phyloP scores from a whole-genome alignment of 495 filamentous ascomycete species.

The Penicillium argentinense region DNA sequence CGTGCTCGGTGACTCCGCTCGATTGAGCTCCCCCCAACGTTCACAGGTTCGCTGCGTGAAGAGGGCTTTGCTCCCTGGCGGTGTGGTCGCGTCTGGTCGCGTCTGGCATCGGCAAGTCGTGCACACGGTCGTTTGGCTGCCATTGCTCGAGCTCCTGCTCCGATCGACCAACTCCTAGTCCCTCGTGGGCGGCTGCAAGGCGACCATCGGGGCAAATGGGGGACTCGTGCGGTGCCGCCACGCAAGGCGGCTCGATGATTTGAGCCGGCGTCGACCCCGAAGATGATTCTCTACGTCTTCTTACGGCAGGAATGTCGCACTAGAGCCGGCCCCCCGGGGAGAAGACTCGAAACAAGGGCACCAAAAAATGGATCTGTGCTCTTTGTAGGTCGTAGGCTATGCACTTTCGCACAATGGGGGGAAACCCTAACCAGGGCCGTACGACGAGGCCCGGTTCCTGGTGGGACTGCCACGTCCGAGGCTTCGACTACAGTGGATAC shows the following conservation, averaged over 20 bases:
- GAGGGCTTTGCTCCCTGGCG: not conserved
- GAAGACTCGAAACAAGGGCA: too few species aligned
- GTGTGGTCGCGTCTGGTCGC: conserved; percentile 1
- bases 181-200: conserved; percentile 10
- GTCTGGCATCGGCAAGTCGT: conserved; percentile 3
- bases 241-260: conserved; percentile 10
- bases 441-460: conserved; percentile 8
- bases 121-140: too few species aligned
- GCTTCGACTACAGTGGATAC: conserved; percentile 15
- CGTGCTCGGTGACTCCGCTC: conserved; percentile 17
- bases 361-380: too few species aligned
- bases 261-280: too few species aligned
- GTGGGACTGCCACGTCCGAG: conserved; percentile 20
- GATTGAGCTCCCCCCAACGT: conserved; percentile 3
- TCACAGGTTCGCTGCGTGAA: not conserved
- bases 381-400: not conserved
- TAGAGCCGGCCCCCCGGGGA: too few species aligned
- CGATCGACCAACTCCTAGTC: not conserved
- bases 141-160: not conserved
- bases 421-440: conserved; percentile 14
- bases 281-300: too few species aligned
- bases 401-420: not conserved
- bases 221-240: not conserved
- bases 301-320: not conserved
- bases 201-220: conserved; percentile 5